Base-by-base conservation (phyloP, 2,329 filamentous ascomycete species). In the Tolypocladium paradoxum region DNA sequence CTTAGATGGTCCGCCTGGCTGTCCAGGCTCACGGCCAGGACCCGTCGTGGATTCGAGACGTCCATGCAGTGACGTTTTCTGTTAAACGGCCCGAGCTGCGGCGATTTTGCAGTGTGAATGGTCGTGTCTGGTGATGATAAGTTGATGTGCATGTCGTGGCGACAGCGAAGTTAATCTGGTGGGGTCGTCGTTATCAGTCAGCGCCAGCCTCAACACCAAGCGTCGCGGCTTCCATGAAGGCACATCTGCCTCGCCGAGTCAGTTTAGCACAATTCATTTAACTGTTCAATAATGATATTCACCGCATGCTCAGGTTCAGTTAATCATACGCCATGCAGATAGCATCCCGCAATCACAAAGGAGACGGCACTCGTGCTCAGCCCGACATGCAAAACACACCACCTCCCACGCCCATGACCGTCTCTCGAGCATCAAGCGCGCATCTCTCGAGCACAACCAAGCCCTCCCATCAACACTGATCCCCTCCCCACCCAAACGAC, bases 21-120 rank as follows among this genome's bases (percentile, higher is more conserved):
- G 53, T 70, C 71, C 43, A 75, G 68, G n/a, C 73, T 76, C 6
- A 85, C 76, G 18, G 80, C 81, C 36, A 85, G 68, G 52, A 84
- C 77, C 31, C 82, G 72, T 50, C 79, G 73, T 12, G 80, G 76
- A 59, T 81, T 77, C 36, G 69, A 59, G 27, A 81, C 69, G 4
- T 76, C 70, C 54, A 56, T 52, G 27, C 7, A 18, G 16, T 4
- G 18, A 8, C 33, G 18, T 0, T 12, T 20, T 20, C 43, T 20
- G 27, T 3, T 33, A 8, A 20, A 16, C 3, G 0, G 18, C 18
- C 3, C 3, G 12, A 2, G 11, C 20, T n/a, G 16, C 9, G 27
- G 12, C 9, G 27, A n/a, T 31, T 27, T 11, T 27, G 43, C 43
- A 4, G 27, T 20, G 43, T 7, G 8, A 20, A 46, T n/a, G 16